Conservation (phyloP, 1,284 basidiomycete genomes). For the Naganishia albida region DNA sequence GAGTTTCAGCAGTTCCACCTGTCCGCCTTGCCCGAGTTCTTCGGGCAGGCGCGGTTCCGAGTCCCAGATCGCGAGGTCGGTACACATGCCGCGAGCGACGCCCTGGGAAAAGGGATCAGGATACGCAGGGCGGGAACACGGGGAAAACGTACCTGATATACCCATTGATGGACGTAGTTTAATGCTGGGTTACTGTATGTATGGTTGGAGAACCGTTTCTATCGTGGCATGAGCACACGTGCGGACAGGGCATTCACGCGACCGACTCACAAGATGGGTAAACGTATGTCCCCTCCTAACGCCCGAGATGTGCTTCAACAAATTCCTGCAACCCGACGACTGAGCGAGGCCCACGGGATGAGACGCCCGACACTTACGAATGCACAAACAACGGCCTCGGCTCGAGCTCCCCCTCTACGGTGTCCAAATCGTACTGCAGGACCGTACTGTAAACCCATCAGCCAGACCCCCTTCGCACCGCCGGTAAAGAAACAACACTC, state of each 20-base stretch:
- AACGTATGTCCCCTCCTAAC: constrained; percentile 43
- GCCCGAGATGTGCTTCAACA: constrained; percentile 54
- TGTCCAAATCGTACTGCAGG: constrained; percentile 49
- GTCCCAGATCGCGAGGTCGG: constrained; percentile 46
- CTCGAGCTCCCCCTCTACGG: constrained; percentile 32
- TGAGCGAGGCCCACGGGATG: constrained; percentile 19
- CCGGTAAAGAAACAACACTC: constrained; percentile 33
- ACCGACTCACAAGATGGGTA: constrained; percentile 45
- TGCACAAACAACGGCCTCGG: constrained; percentile 49
- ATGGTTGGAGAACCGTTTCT: constrained; percentile 47
- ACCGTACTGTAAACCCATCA: constrained; percentile 37
- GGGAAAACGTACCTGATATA: constrained; percentile 37
- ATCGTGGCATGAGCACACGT: background rate
- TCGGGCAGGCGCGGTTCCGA: constrained; percentile 36
- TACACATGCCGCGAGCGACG: constrained; percentile 49
- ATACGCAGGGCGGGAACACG: background rate
- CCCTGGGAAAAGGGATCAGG: constrained; percentile 45
- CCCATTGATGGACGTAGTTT: constrained; percentile 48
- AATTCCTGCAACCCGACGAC: constrained; percentile 49
- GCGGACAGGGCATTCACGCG: background rate
- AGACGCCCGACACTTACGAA: constrained; percentile 36
- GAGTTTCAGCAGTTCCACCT: constrained; percentile 38
- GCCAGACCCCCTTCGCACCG: background rate
- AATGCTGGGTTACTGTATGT: constrained; percentile 39
- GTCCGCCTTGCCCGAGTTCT: constrained; percentile 34